Base-by-base conservation (phyloP, 2,329 filamentous ascomycete species). In the Triangularia setosa region DNA sequence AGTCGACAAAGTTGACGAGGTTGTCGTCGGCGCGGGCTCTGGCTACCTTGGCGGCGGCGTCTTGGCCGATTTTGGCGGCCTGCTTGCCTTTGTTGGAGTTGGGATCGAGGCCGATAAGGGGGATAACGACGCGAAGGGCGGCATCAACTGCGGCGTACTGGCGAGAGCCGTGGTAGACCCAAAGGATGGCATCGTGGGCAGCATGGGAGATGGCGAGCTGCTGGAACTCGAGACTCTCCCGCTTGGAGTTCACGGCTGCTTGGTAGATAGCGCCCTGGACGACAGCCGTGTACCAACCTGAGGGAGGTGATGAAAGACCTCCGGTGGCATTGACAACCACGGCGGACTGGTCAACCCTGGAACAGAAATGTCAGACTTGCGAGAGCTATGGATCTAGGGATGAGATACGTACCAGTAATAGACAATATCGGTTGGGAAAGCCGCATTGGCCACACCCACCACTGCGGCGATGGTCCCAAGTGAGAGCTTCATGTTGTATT, bases 131-230 rank as follows among this genome's bases (percentile, higher is more conserved):
- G 12, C 69, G 64, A 27, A 70, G 65, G 1, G 69, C 58, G 11
- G 69, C 67, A 30, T 70, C 57, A 5, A 64, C 64, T 4, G 63
- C 57, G 33, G 61, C 61, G 61, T 69, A 70, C 53, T 65, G 66
- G 8, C 69, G 69, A 23, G 61, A 69, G 25, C 67, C 69, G 48
- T 70, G 69, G 64, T 69, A 70, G 14, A 67, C 64, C 66, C 66
- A 70, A 57, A 67, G 60, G 2, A 67, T 60, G 54, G 65, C 52
- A 33, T 70, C 68, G 61, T 70, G 69, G 8, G 69, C 69, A 9
- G 69, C 69, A 60, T 70, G 69, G 2, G 69, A 70, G 11, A 70
- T 63, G 35, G 69, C 69, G 18, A 70, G 63, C 63, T 70, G 69
- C 55, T 70, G 69, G 62, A 66, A 69, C 44, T 65, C 69, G 18